Evolutionary conservation across 2,329 filamentous ascomycete genomes (phyloP).

Genomic region (Cladophialophora carrionii): DNA sequence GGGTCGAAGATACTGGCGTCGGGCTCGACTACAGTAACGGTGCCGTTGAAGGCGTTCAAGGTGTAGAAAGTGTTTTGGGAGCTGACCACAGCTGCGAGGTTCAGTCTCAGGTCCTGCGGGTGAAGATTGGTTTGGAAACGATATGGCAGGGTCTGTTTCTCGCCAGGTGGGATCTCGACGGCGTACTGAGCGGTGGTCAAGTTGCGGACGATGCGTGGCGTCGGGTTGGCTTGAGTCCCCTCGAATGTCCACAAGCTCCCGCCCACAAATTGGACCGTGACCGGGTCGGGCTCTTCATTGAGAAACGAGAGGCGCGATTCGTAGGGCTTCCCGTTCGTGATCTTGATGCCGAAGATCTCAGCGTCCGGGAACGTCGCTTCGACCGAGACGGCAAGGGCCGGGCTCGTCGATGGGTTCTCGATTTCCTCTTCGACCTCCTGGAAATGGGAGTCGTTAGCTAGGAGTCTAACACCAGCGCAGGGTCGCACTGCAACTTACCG

Average conservation of each 20-base stretch:
- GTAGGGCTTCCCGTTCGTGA: conserved; percentile 88
- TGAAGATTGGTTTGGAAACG: conserved; percentile 88
- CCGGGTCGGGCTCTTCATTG: conserved; percentile 78
- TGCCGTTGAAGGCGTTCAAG: conserved; percentile 76
- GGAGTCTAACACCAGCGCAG: not conserved
- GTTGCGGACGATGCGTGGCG: conserved; percentile 74
- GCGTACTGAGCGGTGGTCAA: conserved; percentile 76
- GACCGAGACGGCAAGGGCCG: conserved; percentile 59
- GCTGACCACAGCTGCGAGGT: conserved; percentile 73
- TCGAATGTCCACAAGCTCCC: conserved; percentile 70
- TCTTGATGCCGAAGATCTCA: conserved; percentile 91
- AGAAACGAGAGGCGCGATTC: conserved; percentile 78
- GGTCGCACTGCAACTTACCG: conserved; percentile 38
- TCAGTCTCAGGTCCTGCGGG: conserved; percentile 82
- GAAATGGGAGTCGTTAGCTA: conserved; percentile 13
- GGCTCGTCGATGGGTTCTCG: conserved; percentile 66
- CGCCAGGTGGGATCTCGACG: conserved; percentile 72
- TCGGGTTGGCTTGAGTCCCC: conserved; percentile 46
- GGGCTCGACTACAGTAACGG: conserved; percentile 84
- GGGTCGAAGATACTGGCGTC: conserved; percentile 91
- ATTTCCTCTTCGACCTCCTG: conserved; percentile 64
- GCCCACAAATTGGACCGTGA: conserved; percentile 75
- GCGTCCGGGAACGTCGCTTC: conserved; percentile 64
- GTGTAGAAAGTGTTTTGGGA: conserved; percentile 64
- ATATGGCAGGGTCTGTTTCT: conserved; percentile 65